Conservation (phyloP, 2,329 filamentous ascomycete genomes). For the Colletotrichum tamarilloi region DNA sequence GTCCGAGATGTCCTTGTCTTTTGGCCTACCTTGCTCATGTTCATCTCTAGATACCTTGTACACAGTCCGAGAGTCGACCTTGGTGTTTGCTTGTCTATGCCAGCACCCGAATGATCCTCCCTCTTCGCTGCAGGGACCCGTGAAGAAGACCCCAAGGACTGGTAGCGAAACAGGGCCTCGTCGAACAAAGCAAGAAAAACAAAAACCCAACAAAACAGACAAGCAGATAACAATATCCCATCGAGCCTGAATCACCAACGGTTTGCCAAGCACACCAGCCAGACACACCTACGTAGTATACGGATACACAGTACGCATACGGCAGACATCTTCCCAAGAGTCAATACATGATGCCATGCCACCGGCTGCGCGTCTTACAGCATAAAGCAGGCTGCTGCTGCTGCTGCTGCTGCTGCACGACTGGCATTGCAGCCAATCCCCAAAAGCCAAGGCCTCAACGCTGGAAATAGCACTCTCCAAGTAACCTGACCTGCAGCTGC, state of each 20-base stretch:
- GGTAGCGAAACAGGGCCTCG: background rate
- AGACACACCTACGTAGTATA: background rate
- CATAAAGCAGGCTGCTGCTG: background rate
- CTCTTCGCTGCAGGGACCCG: conserved; percentile 2
- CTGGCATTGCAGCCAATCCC: background rate
- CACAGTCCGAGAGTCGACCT: background rate
- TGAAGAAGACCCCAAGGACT: background rate
- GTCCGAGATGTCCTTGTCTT: background rate
- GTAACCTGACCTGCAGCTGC: conserved; percentile 22
- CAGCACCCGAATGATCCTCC: background rate
- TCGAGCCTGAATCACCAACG: conserved; percentile 15
- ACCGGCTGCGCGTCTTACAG: background rate
- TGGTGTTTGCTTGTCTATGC: background rate
- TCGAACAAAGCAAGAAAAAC: background rate
- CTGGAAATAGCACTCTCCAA: conserved; percentile 16
- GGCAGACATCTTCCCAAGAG: conserved; percentile 1
- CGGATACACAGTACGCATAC: no score
- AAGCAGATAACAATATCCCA: conserved; percentile 8
- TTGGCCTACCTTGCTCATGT: background rate
- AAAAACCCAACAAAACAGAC: background rate
- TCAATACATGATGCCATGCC: conserved; percentile 15
- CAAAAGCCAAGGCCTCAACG: background rate
- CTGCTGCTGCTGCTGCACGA: background rate
- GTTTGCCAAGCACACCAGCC: conserved; percentile 23
- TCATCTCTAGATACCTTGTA: background rate